A percentile compares a stretch with the other conserved stretches of the same genome.
Evolutionary conservation across 164 flowering plant genomes (phyloP).

Genomic region (Euptelea pleiosperma): DNA sequence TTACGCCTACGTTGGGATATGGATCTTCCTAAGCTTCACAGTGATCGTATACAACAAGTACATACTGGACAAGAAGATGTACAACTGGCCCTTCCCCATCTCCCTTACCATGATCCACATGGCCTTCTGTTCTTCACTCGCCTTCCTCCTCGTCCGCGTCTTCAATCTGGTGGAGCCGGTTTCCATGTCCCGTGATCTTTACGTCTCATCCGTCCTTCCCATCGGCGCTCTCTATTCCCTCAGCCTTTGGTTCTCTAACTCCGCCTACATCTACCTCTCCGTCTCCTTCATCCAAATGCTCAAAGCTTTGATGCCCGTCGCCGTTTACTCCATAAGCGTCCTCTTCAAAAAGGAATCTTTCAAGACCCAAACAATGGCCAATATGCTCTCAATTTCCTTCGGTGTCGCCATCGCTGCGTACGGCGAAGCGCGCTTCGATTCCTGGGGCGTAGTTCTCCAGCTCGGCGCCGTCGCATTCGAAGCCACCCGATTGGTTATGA

Average conservation of each 20-base stretch:
- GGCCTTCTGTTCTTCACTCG: slow-evolving; percentile 41
- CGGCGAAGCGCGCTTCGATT: slow-evolving; percentile 43
- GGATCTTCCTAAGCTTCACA: slow-evolving; percentile 51
- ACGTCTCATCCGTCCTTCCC: slow-evolving; percentile 39
- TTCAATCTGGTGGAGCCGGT: slow-evolving; percentile 38
- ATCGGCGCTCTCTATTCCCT: slow-evolving; percentile 45
- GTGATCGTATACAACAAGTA: slow-evolving; percentile 54
- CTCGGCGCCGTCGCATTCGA: slow-evolving; percentile 43
- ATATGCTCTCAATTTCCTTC: slow-evolving; percentile 41
- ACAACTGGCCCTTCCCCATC: slow-evolving; percentile 48
- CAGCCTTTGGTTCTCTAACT: slow-evolving; percentile 44
- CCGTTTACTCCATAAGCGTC: slow-evolving; percentile 43
- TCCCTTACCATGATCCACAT: slow-evolving; percentile 50
- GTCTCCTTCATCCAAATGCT: slow-evolving; percentile 52
- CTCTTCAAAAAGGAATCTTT: slow-evolving; percentile 30
- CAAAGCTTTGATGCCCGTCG: slow-evolving; percentile 53
- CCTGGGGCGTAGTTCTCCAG: slow-evolving; percentile 38
- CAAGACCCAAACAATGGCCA: slow-evolving; percentile 28
- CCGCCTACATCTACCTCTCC: slow-evolving; percentile 46
- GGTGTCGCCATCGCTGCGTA: slow-evolving; percentile 51
- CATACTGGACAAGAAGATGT: slow-evolving; percentile 50
- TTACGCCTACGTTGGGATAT: slow-evolving; percentile 38
- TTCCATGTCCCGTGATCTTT: slow-evolving; percentile 37
- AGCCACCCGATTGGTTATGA: slow-evolving; percentile 43
- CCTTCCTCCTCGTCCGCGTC: slow-evolving; percentile 38